These are phyloP conservation scores for Alternaria infectoria DNA, from an alignment of 2,329 filamentous ascomycete species.

Conservation along the genomic window DNA sequence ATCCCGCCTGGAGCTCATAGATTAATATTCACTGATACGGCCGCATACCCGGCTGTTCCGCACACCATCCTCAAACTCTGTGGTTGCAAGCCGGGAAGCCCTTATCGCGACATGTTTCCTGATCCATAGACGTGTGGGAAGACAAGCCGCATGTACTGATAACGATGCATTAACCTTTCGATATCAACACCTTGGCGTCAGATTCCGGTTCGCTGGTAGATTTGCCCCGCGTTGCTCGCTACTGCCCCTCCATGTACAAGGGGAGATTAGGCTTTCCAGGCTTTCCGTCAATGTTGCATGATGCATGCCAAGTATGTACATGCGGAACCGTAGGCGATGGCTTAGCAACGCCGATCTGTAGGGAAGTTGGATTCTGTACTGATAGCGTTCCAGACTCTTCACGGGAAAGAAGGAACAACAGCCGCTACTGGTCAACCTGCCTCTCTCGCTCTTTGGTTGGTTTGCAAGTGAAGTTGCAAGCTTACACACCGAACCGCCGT, in stretches of 20 bases:
- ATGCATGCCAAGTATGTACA: slow-evolving; percentile 8
- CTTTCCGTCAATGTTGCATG: slow-evolving; percentile 7
- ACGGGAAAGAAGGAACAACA: neutral
- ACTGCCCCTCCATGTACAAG: slow-evolving; percentile 20
- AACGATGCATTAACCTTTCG: slow-evolving; percentile 25
- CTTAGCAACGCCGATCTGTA: slow-evolving; percentile 2
- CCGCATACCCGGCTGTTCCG: slow-evolving; percentile 12
- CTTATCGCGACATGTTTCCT: slow-evolving; percentile 15
- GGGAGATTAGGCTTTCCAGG: slow-evolving; percentile 3
- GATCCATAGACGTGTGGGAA: slow-evolving; percentile 1
- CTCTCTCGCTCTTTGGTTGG: neutral
- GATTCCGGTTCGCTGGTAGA: slow-evolving; percentile 11
- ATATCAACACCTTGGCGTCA: slow-evolving; percentile 20
- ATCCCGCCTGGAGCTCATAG: slow-evolving; percentile 9
- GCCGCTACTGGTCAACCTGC: neutral
- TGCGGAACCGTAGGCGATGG: slow-evolving; percentile 1
- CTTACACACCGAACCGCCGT: slow-evolving; percentile 9
- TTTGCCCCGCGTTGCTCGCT: slow-evolving; percentile 18
- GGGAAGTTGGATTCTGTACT: neutral
- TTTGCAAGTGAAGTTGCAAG: neutral
- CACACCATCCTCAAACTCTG: neutral
- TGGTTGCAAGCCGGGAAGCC: neutral
- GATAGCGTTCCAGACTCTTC: slow-evolving; percentile 1
- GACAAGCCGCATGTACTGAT: slow-evolving; percentile 18
- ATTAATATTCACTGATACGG: slow-evolving; percentile 11